A percentile compares a stretch with the other conserved stretches of the same genome.
Evolutionary conservation across 2,329 filamentous ascomycete species (phyloP).

Genomic region (Pseudogymnoascus sp.): DNA sequence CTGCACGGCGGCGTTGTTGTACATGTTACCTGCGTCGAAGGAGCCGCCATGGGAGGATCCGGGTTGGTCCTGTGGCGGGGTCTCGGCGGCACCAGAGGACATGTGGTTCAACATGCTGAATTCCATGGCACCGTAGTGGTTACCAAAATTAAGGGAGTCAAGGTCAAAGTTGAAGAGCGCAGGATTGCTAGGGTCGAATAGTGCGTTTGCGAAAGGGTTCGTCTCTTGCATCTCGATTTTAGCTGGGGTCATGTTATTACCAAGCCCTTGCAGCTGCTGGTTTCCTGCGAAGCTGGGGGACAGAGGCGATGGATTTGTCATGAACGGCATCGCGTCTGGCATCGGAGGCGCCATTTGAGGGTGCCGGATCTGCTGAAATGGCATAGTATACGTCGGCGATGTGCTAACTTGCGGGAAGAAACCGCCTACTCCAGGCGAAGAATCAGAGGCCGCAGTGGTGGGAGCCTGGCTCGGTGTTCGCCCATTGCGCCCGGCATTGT

Average conservation of each 20-base stretch:
- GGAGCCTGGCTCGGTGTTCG: slow-evolving; percentile 37
- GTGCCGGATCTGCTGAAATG: slow-evolving; percentile 27
- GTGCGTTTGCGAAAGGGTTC: slow-evolving; percentile 42
- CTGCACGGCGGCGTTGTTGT: slow-evolving; percentile 30
- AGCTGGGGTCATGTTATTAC: slow-evolving; percentile 25
- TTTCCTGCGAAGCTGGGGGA: slow-evolving; percentile 57
- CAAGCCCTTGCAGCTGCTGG: slow-evolving; percentile 24
- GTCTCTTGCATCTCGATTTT: slow-evolving; percentile 32
- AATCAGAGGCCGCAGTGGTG: slow-evolving; percentile 23
- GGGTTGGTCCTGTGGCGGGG: slow-evolving; percentile 55
- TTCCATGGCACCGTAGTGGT: slow-evolving; percentile 90
- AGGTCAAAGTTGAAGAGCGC: slow-evolving; percentile 94
- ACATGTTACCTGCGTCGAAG: slow-evolving; percentile 24
- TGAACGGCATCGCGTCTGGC: slow-evolving; percentile 46
- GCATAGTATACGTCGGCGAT: slow-evolving; percentile 22
- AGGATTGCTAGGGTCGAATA: slow-evolving; percentile 88
- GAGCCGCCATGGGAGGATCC: slow-evolving; percentile 40
- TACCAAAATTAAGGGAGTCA: slow-evolving; percentile 88
- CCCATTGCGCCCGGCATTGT: slow-evolving; percentile 47
- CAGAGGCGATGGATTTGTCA: slow-evolving; percentile 62
- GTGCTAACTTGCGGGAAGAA: slow-evolving; percentile 28
- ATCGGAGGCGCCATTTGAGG: slow-evolving; percentile 44
- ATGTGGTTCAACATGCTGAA: slow-evolving; percentile 96
- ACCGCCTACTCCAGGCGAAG: slow-evolving; percentile 21
- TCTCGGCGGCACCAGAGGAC: slow-evolving; percentile 82